Evolutionary conservation across 805 yeast genomes (phyloP).

Genomic region (Lachancea quebecensis): DNA sequence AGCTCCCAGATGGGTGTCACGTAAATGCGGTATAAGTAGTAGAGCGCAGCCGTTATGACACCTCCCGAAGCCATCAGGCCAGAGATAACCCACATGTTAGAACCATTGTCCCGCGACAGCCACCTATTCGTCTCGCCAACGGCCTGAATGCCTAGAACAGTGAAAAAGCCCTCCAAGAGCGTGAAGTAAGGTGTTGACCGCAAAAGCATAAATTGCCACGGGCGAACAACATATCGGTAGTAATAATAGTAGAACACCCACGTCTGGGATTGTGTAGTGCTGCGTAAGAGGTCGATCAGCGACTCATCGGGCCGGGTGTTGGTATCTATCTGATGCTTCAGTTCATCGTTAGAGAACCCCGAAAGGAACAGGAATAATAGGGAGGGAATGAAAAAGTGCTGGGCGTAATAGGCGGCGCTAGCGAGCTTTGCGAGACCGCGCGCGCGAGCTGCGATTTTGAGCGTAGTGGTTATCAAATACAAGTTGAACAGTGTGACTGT

Average conservation of each 20-base stretch:
- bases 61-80: conserved; percentile 67
- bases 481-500: conserved; percentile 63
- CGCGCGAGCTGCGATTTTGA: conserved; percentile 45
- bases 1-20: conserved; percentile 66
- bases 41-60: conserved; percentile 66
- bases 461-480: conserved; percentile 66
- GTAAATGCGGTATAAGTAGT: conserved; percentile 77
- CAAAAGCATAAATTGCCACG: conserved; percentile 67
- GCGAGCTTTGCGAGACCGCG: conserved; percentile 24
- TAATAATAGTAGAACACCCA: conserved; percentile 30
- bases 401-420: conserved; percentile 59
- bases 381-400: conserved; percentile 78
- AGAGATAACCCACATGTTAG: conserved; percentile 75
- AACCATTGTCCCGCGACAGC: conserved; percentile 43
- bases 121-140: conserved; percentile 76
- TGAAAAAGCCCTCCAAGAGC: conserved; percentile 86
- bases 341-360: conserved; percentile 38
- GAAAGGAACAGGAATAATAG: conserved; percentile 63
- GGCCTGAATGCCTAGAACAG: conserved; percentile 86
- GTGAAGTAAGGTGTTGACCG: conserved; percentile 89
- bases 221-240: conserved; percentile 37
- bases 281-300: conserved; percentile 9
- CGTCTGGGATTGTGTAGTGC: conserved; percentile 13
- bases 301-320: conserved; percentile 22
- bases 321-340: conserved; percentile 16